These are phyloP conservation scores for Colletotrichum limetticola DNA, from an alignment of 2,329 filamentous ascomycete genomes.

Conservation along the genomic window DNA sequence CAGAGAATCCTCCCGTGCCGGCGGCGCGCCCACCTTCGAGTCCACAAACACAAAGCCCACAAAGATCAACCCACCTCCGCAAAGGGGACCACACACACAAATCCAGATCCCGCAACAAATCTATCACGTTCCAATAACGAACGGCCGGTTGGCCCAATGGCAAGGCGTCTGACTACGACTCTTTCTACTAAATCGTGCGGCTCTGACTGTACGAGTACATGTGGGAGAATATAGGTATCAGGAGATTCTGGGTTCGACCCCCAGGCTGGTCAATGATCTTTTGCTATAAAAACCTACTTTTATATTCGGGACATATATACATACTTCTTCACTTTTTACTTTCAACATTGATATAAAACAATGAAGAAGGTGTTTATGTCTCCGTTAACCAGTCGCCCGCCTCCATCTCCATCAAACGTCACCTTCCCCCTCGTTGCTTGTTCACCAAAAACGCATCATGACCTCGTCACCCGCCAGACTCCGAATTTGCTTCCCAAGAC, in stretches of 20 bases:
- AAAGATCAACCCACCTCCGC: neutral
- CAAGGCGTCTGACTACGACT: slow-evolving; percentile 53
- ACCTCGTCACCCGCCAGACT: neutral
- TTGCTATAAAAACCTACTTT: neutral
- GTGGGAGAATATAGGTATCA: slow-evolving; percentile 3
- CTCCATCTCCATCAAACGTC: too few relatives aligned
- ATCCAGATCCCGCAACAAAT: neutral
- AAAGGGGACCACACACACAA: neutral
- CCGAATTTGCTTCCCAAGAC: neutral
- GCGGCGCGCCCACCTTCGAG: neutral
- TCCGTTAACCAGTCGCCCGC: too few relatives aligned
- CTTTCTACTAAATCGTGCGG: neutral
- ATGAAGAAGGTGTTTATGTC: too few relatives aligned
- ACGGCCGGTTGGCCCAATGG: slow-evolving; percentile 45
- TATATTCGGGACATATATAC: too few relatives aligned
- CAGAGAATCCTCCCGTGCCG: neutral
- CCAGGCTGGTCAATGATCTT: slow-evolving; percentile 28
- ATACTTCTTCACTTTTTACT: neutral
- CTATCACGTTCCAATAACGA: neutral
- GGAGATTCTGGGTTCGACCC: slow-evolving; percentile 36
- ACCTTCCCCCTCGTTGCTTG: neutral
- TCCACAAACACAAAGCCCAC: neutral
- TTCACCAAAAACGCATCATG: neutral
- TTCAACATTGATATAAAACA: neutral
- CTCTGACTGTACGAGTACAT: neutral